Evolutionary conservation across 257 asterid species (phyloP).

Genomic region (Agastache rugosa): DNA sequence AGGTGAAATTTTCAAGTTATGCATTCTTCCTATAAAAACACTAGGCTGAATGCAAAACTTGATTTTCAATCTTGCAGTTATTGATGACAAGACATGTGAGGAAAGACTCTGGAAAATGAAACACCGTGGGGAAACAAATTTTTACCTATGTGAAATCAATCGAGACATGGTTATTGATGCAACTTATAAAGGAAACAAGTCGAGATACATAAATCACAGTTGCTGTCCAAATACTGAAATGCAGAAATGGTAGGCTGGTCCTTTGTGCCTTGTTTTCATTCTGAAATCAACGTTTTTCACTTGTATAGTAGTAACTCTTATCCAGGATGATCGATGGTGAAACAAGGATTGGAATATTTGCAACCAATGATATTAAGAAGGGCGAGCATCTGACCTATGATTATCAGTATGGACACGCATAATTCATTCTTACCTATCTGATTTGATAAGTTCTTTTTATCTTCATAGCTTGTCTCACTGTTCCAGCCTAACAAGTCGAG

Average conservation of each 20-base stretch:
- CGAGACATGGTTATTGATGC: slow-evolving; percentile 99
- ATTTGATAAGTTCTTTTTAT: slow-evolving; percentile 11
- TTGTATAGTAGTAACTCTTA: slow-evolving; percentile 27
- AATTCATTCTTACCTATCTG: slow-evolving; percentile 25
- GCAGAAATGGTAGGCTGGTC: slow-evolving; percentile 83
- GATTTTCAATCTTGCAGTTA: slow-evolving; percentile 60
- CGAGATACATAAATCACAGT: slow-evolving; percentile 97
- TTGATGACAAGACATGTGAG: slow-evolving; percentile 96
- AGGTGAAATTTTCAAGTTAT: slow-evolving; percentile 54
- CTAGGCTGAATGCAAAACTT: slow-evolving; percentile 27
- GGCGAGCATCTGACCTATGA: slow-evolving; percentile 96
- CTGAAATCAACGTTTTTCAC: slow-evolving; percentile 17
- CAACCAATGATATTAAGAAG: slow-evolving; percentile 77
- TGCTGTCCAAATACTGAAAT: slow-evolving; percentile 97
- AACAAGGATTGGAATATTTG: slow-evolving; percentile 95
- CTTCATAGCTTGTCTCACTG: slow-evolving; percentile 28
- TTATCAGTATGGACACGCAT: slow-evolving; percentile 78
- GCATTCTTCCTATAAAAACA: slow-evolving; percentile 19
- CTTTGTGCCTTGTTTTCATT: slow-evolving; percentile 21
- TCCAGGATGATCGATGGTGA: slow-evolving; percentile 93
- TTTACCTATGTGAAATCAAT: slow-evolving; percentile 93
- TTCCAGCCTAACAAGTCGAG: slow-evolving; percentile 59
- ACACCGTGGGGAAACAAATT: slow-evolving; percentile 85
- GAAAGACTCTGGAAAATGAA: slow-evolving; percentile 99
- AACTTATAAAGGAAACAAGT: slow-evolving; percentile 93